Evolutionary conservation across 2,329 filamentous ascomycete genomes (phyloP), one percentile per base, ranked within the genome.

Genomic region (Bipolaris cookei): DNA sequence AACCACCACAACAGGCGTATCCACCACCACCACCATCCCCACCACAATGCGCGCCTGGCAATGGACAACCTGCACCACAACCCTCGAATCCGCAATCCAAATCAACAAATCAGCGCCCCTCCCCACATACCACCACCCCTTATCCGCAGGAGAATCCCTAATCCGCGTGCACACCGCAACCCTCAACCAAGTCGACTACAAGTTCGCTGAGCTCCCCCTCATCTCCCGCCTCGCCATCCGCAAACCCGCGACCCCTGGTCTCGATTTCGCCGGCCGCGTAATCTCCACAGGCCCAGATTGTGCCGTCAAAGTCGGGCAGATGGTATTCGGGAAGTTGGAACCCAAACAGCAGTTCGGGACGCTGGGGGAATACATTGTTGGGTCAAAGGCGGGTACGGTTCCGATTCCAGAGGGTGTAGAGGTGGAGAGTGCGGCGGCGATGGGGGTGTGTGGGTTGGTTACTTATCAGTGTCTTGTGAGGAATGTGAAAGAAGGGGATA

Each of bases 401-500:
- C 59, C 64, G 2, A 46, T 69, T 4, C 66, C 65, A 2, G 56
- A 58, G 20, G 54, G 39, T 3, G 20, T 68, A 0, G 44, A 49
- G 4, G 52, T 48, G 8, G 61, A 64, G 8, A 45, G 65, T 16
- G 66, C 60, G 11, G 64, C 65, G 6, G 63, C 64, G 18, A 25
- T 69, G 16, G 64, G 65, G 1, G 66, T 68, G 14, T 67, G 65
- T 16, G 66, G 62, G 1, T 23, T 69, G 39, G 64, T 68, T 5
- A 65, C 64, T 3, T 66, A 67, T 44, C 66, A 68, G 30, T 62
- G 61, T 34, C 56, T 69, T 10, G 52, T 54, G 3, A 46, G 44
- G 11, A 62, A 67, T 28, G 57, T 67, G 6, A 75, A 73, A 57
- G 25, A 25, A 1, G 76, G 75, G 13, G 78, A 82, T 51, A 80